Evolutionary conservation across 176 grass and related monocot species (phyloP).

Genomic region (Triticum timopheevii): DNA sequence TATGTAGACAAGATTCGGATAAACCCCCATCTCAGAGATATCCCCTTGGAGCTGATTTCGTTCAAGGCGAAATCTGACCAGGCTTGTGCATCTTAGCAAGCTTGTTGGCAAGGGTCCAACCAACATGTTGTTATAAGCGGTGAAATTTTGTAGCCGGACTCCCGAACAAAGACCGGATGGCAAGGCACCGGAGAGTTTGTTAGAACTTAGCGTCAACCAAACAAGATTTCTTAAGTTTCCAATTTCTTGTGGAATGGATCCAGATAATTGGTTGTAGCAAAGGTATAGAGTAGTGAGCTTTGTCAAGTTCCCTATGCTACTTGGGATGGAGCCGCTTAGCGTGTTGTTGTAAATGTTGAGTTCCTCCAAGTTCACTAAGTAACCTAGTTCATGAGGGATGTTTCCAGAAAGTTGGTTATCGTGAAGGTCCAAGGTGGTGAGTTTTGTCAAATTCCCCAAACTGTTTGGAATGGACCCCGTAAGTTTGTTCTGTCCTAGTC

Average conservation of each 20-base stretch:
- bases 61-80: not conserved
- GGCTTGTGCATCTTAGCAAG: not conserved
- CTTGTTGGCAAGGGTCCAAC: not conserved
- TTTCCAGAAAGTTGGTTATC: not conserved
- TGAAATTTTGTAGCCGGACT: not conserved
- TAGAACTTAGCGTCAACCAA: not conserved
- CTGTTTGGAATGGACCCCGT: not conserved
- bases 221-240: not conserved
- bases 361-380: not conserved
- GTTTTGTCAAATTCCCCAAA: not conserved
- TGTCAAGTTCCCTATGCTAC: not conserved
- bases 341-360: not conserved
- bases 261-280: not conserved
- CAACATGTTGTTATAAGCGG: not conserved
- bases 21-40: not conserved
- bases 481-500: not conserved
- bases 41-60: not conserved
- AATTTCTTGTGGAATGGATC: not conserved
- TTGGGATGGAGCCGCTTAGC: not conserved
- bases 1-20: not conserved
- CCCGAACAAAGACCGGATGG: not conserved
- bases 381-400: not conserved
- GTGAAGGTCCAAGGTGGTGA: not conserved
- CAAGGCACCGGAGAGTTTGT: not conserved
- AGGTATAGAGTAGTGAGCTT: not conserved